Percentiles rank a stretch among this genome's conserved stretches.
These are phyloP conservation scores for Amylocystis lapponica DNA, from an alignment of 768 basidiomycete species.

Conservation along the genomic window DNA sequence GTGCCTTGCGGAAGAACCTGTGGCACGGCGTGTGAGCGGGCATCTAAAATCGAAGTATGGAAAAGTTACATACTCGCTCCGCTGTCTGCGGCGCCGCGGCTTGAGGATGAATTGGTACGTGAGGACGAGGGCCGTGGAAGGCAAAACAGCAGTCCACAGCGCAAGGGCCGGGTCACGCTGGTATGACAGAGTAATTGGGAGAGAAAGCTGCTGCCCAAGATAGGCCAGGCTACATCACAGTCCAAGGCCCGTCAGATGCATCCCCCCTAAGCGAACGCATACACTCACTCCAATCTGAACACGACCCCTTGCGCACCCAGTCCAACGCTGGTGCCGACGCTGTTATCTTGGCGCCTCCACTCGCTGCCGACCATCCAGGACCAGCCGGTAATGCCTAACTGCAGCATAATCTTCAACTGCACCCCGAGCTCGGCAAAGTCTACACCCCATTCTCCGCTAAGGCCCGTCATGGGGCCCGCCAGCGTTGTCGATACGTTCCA, in stretches of 20 bases:
- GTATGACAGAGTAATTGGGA: conserved; percentile 54
- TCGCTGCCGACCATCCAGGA: conserved; percentile 38
- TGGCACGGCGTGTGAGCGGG: conserved; percentile 4
- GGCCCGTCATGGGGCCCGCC: conserved; percentile 38
- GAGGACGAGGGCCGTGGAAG: conserved; percentile 46
- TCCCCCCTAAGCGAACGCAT: too few relatives aligned
- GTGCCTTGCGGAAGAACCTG: conserved; percentile 65
- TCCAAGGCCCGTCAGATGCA: too few relatives aligned
- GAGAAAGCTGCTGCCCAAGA: conserved; percentile 48
- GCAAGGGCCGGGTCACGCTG: conserved; percentile 43
- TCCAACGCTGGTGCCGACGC: conserved; percentile 40
- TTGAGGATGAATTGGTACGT: conserved; percentile 54
- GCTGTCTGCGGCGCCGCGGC: conserved; percentile 47
- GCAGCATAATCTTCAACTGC: conserved; percentile 43
- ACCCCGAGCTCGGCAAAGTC: conserved; percentile 51
- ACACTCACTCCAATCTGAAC: conserved; percentile 51
- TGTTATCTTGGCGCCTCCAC: conserved; percentile 43
- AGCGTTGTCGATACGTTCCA: conserved; percentile 36
- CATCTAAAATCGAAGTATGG: conserved; percentile 4
- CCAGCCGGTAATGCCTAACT: conserved; percentile 42
- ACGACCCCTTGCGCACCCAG: conserved; percentile 43
- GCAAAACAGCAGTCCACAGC: conserved; percentile 46
- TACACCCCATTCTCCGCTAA: conserved; percentile 48
- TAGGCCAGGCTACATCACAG: conserved; percentile 49
- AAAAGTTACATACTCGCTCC: conserved; percentile 44